Percentiles rank a stretch among this genome's conserved stretches.
Conservation (phyloP, 2,329 filamentous ascomycete species). For the Trichoderma sp. region DNA sequence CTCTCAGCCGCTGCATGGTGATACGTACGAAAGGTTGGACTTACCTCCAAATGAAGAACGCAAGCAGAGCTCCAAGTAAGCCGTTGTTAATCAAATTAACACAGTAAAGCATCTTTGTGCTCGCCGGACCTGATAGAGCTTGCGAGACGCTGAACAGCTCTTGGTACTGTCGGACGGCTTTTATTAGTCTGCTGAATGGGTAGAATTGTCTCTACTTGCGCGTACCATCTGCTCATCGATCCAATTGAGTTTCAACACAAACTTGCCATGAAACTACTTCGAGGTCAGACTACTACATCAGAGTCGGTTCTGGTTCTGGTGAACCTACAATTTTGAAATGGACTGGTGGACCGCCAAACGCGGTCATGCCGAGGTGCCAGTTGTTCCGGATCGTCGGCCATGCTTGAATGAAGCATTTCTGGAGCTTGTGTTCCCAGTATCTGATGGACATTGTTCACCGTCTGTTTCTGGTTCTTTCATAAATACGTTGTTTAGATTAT, state of each 20-base stretch:
- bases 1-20: background rate
- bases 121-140: conserved; percentile 63
- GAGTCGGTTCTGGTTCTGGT: background rate
- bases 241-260: background rate
- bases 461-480: background rate
- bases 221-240: background rate
- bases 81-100: conserved; percentile 63
- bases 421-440: background rate
- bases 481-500: background rate
- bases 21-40: background rate
- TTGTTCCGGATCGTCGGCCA: background rate
- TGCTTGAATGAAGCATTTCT: background rate
- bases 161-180: background rate
- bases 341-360: conserved; percentile 66
- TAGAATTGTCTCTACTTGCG: background rate
- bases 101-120: conserved; percentile 70
- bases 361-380: conserved; percentile 58
- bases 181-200: background rate
- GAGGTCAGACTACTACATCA: background rate
- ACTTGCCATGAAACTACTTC: background rate
- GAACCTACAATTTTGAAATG: conserved; percentile 43
- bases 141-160: conserved; percentile 55
- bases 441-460: background rate
- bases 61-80: conserved; percentile 39
- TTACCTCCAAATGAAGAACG: background rate